phyloP scores from a whole-genome alignment of 2,329 filamentous ascomycete genomes.

The Sclerotinia borealis region DNA sequence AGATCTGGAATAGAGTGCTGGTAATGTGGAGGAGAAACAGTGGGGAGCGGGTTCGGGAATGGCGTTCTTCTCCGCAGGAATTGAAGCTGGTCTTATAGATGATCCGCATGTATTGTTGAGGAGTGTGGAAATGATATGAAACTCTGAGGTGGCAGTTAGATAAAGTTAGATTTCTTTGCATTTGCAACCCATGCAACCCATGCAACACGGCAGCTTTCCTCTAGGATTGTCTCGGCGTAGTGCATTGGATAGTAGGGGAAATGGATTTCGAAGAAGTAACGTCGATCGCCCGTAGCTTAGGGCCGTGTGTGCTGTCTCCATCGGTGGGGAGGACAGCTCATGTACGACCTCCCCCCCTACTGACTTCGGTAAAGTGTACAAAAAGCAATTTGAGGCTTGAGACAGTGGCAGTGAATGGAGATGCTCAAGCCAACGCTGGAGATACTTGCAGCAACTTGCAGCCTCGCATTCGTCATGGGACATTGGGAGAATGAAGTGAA shows the following conservation, averaged over 20 bases:
- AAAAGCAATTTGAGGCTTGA: constrained; percentile 28
- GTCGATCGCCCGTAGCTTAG: constrained; percentile 31
- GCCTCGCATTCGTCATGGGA: constrained; percentile 25
- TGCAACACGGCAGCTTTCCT: constrained; percentile 31
- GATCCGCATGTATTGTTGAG: constrained; percentile 14
- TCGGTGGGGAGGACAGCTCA: constrained; percentile 28
- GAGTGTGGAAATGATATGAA: constrained; percentile 18
- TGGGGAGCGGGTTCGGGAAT: constrained; percentile 25
- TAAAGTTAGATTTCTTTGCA: constrained; percentile 23
- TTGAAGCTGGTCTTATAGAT: constrained; percentile 31
- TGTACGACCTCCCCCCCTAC: constrained; percentile 27
- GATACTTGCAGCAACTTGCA: constrained; percentile 26
- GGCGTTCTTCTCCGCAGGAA: constrained; percentile 32
- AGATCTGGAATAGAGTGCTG: constrained; percentile 19
- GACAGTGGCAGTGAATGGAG: constrained; percentile 27
- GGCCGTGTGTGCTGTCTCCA: constrained; percentile 31
- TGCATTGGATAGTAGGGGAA: constrained; percentile 30
- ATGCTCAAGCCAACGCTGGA: constrained; percentile 31
- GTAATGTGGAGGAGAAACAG: constrained; percentile 25
- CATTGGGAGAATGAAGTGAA: constrained; percentile 19
- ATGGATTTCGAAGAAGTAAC: constrained; percentile 29
- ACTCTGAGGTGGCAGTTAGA: constrained; percentile 31
- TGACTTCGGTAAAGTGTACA: constrained; percentile 20
- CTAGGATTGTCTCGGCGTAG: constrained; percentile 32
- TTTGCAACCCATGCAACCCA: constrained; percentile 31